Evolutionary conservation across 2,329 filamentous ascomycete species (phyloP), one percentile per base, ranked within the genome.

Genomic region (Fusarium mangiferae): DNA sequence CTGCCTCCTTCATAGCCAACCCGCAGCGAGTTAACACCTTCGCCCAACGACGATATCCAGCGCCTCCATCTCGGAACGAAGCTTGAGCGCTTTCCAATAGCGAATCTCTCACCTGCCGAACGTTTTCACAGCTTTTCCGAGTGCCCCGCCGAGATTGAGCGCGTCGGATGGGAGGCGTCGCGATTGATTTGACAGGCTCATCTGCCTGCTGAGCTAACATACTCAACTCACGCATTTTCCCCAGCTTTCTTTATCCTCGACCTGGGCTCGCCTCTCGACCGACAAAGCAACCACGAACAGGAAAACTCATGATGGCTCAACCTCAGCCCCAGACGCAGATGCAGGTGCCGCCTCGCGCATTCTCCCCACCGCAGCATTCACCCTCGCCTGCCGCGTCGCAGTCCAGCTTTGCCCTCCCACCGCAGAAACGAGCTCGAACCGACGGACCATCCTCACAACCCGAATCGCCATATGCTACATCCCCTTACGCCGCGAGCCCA

Each of bases 371-470:
- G 36, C 91, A 89, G 65, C 87, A 87, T 55, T 87, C 88, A 41
- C 87, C 90, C 30, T 91, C 92, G 30, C 90, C 92, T 49, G 88
- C 85, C 56, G 84, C 87, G 28, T 85, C 87, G 38, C 87, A 89
- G 72, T 83, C 87, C 22, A 83, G 82, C 59, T 92, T 83, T 77
- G 79, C 82, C 68, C 89, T 92, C 55, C 93, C 93, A 55, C 91
- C 93, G 22, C 90, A 89, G 67, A 96, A 96, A 84, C 89, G 93
- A 78, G 76, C 80, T 35, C 78, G 81, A 69, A 80, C 91, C 89
- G 80, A 92, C 58, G 91, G 91, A 65, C 89, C 91, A 39, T 84
- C 87, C n/a, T 91, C 92, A 35, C 91, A 92, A 75, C 91, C 92
- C 66, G 87, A 85, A 57, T 93, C 90, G 39, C 90, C 90, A 1